phyloP scores from a whole-genome alignment of 805 yeast species.

The Teunomyces funiuensis region DNA sequence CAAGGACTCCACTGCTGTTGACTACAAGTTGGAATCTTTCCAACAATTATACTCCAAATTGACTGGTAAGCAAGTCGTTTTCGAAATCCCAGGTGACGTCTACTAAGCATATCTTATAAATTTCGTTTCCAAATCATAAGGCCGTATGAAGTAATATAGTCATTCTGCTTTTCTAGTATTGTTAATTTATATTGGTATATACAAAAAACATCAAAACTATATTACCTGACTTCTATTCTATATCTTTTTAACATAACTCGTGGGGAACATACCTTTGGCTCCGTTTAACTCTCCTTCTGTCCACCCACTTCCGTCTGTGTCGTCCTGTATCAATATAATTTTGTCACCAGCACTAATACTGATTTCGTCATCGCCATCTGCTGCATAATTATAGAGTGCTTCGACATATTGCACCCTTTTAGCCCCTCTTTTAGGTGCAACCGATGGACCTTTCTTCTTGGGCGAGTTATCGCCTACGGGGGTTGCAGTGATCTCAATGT shows the following conservation, averaged over 20 bases:
- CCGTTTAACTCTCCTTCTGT: slow-evolving; percentile 84
- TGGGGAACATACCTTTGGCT: slow-evolving; percentile 69
- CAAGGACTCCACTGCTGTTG: slow-evolving; percentile 94
- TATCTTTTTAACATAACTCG: slow-evolving; percentile 58
- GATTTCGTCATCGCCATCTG: slow-evolving; percentile 80
- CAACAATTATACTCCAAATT: slow-evolving; percentile 97
- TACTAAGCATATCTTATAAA: slow-evolving; percentile 25
- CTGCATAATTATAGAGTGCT: slow-evolving; percentile 73
- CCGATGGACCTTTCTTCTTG: slow-evolving; percentile 69
- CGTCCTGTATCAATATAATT: slow-evolving; percentile 58
- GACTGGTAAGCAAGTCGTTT: slow-evolving; percentile 99
- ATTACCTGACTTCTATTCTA: slow-evolving; percentile 13
- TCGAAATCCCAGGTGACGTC: slow-evolving; percentile 72
- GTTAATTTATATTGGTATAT: slow-evolving; percentile 6
- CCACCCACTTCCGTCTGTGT: slow-evolving; percentile 84
- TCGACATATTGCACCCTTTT: slow-evolving; percentile 61
- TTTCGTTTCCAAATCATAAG: slow-evolving; percentile 6
- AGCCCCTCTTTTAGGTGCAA: slow-evolving; percentile 75
- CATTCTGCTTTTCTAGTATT: slow-evolving; percentile 2
- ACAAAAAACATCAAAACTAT: slow-evolving; percentile 5
- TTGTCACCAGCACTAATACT: slow-evolving; percentile 70
- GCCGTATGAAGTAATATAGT: slow-evolving; percentile 5
- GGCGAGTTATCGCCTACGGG: slow-evolving; percentile 9
- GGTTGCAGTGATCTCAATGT: slow-evolving; percentile 48
- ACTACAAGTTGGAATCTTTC: slow-evolving; percentile 99